Conservation (phyloP, 495 filamentous ascomycete genomes). For the Rusavskia elegans region DNA sequence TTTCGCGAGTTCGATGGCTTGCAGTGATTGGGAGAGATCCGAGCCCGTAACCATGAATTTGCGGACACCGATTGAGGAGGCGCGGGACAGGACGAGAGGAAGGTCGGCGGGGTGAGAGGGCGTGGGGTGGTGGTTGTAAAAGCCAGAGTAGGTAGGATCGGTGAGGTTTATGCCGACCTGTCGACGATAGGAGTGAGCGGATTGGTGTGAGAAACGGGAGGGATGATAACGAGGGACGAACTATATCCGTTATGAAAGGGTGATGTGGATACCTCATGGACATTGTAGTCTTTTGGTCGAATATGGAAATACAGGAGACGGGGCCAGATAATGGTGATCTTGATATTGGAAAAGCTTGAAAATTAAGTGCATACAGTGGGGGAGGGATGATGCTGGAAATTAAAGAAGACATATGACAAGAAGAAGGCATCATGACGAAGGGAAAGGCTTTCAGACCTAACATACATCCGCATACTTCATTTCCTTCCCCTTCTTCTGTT, state of each 20-base stretch:
- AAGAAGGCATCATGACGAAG: background rate
- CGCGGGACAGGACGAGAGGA: constrained; percentile 56
- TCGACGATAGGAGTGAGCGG: background rate
- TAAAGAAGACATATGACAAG: background rate
- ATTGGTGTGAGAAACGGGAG: background rate
- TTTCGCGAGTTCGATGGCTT: constrained; percentile 57
- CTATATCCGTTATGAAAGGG: too few relatives aligned
- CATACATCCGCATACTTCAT: constrained; percentile 1
- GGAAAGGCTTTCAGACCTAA: background rate
- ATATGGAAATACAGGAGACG: too few relatives aligned
- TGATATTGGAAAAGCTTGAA: too few relatives aligned
- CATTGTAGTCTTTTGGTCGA: too few relatives aligned
- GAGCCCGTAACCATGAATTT: constrained; percentile 95
- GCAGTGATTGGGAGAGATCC: constrained; percentile 57
- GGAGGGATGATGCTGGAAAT: background rate
- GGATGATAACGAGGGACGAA: too few relatives aligned
- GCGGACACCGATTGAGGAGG: constrained; percentile 55
- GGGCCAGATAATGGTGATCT: too few relatives aligned
- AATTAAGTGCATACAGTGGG: too few relatives aligned
- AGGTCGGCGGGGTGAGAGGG: constrained; percentile 68
- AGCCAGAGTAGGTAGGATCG: constrained; percentile 70
- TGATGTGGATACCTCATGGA: too few relatives aligned
- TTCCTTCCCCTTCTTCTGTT: too few relatives aligned
- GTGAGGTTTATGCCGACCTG: constrained; percentile 87
- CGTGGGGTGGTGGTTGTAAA: constrained; percentile 55